Conservation (phyloP, 2,329 filamentous ascomycete genomes). For the Fusarium phyllophilum region DNA sequence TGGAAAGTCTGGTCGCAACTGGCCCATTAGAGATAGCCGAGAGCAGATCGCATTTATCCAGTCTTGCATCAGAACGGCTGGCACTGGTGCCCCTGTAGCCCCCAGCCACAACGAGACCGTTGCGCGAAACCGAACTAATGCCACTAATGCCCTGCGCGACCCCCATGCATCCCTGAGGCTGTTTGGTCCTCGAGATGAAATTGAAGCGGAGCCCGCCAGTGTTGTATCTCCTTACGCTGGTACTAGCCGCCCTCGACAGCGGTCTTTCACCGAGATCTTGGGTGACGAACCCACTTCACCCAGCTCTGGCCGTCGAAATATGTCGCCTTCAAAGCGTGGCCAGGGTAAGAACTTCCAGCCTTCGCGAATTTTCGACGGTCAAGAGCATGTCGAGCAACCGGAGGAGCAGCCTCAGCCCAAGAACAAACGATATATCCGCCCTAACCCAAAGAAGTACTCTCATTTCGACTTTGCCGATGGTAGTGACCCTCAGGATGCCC, state of each 20-base stretch:
- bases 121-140: constrained; percentile 61
- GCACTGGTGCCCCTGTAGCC: constrained; percentile 47
- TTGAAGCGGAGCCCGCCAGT: constrained; percentile 58
- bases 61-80: constrained; percentile 64
- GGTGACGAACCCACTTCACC: constrained; percentile 65
- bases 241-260: constrained; percentile 67
- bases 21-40: constrained; percentile 89
- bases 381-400: constrained; percentile 55
- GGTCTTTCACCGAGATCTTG: constrained; percentile 79
- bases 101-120: constrained; percentile 52
- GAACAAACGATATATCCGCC: constrained; percentile 63
- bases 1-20: constrained; percentile 87
- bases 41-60: constrained; percentile 85
- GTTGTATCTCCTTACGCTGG: constrained; percentile 72
- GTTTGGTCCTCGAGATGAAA: constrained; percentile 75
- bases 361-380: constrained; percentile 70
- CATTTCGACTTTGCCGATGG: constrained; percentile 87
- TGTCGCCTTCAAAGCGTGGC: constrained; percentile 61
- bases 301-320: constrained; percentile 59
- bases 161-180: constrained; percentile 78
- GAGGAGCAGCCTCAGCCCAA: constrained; percentile 55
- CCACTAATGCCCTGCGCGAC: constrained; percentile 67
- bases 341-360: constrained; percentile 70
- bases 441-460: constrained; percentile 81
- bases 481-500: constrained; percentile 61